These are phyloP conservation scores for Trichoderma sp. DNA, from an alignment of 2,329 filamentous ascomycete genomes.

Conservation along the genomic window DNA sequence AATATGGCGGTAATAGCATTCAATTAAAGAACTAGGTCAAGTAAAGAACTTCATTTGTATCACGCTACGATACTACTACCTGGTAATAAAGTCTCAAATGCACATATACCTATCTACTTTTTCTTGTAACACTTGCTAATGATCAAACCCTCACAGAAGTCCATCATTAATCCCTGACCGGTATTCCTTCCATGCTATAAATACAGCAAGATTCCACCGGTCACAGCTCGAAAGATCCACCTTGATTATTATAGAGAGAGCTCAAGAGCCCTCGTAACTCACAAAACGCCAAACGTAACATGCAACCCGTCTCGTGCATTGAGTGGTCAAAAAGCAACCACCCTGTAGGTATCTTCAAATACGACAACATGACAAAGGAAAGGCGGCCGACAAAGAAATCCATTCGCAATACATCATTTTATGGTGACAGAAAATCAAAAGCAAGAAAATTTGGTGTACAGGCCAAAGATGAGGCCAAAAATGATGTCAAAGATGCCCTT, in stretches of 20 bases:
- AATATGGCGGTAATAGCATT: no score
- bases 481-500: not conserved
- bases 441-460: not conserved
- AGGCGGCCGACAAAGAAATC: not conserved
- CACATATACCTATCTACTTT: not conserved
- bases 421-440: not conserved
- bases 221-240: not conserved
- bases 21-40: not conserved
- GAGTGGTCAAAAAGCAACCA: conserved; percentile 25
- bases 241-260: not conserved
- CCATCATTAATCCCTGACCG: not conserved
- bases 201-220: conserved; percentile 1
- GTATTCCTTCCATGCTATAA: not conserved
- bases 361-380: conserved; percentile 22
- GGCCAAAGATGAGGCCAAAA: not conserved
- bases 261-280: conserved; percentile 16
- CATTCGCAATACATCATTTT: conserved; percentile 6
- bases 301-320: conserved; percentile 23
- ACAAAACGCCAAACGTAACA: conserved; percentile 30
- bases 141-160: not conserved
- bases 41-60: not conserved
- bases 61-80: no score
- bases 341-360: conserved; percentile 31
- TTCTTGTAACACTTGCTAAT: not conserved
- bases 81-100: not conserved